Evolutionary conservation across 805 yeast species (phyloP).

Genomic region (Teunomyces lycoperdinae): DNA sequence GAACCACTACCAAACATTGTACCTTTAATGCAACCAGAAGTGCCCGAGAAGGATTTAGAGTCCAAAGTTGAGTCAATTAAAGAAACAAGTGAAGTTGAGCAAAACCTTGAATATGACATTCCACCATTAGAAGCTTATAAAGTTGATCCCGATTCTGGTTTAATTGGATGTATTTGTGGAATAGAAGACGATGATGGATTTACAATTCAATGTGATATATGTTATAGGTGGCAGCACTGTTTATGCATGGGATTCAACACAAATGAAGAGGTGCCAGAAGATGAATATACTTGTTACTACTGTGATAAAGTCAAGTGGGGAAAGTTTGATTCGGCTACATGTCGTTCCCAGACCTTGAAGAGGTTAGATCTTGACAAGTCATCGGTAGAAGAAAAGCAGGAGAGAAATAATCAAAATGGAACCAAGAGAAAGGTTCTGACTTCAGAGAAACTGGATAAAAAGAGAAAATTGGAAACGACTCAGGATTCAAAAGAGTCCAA

Average conservation of each 20-base stretch:
- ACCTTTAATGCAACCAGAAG: background rate
- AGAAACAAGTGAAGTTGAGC: background rate
- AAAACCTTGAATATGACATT: background rate
- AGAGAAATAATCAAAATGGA: constrained; percentile 11
- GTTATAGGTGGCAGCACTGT: constrained; percentile 94
- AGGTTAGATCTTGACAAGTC: constrained; percentile 29
- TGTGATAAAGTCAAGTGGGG: constrained; percentile 56
- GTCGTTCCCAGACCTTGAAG: constrained; percentile 27
- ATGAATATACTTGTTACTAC: constrained; percentile 67
- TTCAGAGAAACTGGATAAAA: constrained; percentile 16
- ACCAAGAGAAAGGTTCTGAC: constrained; percentile 19
- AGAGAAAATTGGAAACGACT: constrained; percentile 9
- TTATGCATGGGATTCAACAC: constrained; percentile 78
- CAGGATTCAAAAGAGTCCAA: background rate
- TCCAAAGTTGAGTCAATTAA: background rate
- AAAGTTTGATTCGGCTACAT: constrained; percentile 38
- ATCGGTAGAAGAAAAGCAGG: constrained; percentile 15
- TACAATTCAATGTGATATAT: constrained; percentile 90
- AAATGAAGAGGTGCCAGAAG: constrained; percentile 76
- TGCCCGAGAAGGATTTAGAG: background rate
- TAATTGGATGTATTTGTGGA: constrained; percentile 87
- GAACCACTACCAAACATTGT: background rate
- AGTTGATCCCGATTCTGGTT: constrained; percentile 79
- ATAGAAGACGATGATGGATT: constrained; percentile 88
- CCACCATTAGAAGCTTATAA: constrained; percentile 48